A percentile compares a stretch with the other conserved stretches of the same genome.
phyloP scores from a whole-genome alignment of 306 rosid species.

The Lotus japonicus region DNA sequence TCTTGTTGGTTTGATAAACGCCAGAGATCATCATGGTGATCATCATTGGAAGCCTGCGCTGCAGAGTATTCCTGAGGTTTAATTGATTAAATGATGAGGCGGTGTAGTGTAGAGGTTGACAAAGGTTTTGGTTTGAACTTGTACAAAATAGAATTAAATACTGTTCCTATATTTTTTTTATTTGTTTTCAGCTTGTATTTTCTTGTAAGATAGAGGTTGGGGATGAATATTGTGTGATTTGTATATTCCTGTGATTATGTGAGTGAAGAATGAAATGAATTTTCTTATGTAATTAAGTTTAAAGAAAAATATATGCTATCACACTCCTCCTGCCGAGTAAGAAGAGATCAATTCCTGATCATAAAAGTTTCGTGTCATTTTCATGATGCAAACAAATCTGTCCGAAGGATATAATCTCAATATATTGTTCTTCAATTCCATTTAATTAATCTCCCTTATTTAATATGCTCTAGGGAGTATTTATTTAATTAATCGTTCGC shows the following conservation, averaged over 20 bases:
- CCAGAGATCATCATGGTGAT: constrained; percentile 15
- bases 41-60: constrained; percentile 58
- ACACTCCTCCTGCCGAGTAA: too few species aligned
- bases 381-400: too few species aligned
- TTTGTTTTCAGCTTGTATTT: constrained; percentile 15
- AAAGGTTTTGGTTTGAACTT: background rate
- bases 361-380: too few species aligned
- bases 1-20: constrained; percentile 27
- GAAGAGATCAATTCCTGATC: too few species aligned
- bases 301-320: too few species aligned
- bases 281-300: too few species aligned
- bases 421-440: too few species aligned
- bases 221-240: background rate
- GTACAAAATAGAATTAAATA: background rate
- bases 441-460: too few species aligned
- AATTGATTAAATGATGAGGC: background rate
- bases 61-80: constrained; percentile 62
- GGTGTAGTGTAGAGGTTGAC: constrained; percentile 9
- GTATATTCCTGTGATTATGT: background rate
- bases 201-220: constrained; percentile 21
- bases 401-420: too few species aligned
- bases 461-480: too few species aligned
- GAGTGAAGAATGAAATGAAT: background rate
- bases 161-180: background rate
- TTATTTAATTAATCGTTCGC: too few species aligned